Evolutionary conservation across 2,329 filamentous ascomycete genomes (phyloP).

Genomic region (Fusarium drepaniforme): DNA sequence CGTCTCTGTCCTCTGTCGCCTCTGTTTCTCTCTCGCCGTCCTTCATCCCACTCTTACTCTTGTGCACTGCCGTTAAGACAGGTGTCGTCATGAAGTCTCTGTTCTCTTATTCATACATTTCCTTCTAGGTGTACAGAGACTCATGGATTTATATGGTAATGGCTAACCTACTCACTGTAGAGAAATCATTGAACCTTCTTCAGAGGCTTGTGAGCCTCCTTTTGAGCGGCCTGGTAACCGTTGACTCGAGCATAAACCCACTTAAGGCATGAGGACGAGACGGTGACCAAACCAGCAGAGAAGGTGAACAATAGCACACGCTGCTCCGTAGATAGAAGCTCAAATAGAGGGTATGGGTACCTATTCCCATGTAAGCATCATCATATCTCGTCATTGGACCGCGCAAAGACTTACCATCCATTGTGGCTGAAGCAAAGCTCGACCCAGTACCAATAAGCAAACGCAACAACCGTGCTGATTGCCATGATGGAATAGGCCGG

Average conservation of each 20-base stretch:
- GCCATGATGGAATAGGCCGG: conserved; percentile 69
- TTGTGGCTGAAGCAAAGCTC: conserved; percentile 78
- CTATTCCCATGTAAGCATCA: conserved; percentile 52
- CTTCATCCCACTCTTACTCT: not conserved
- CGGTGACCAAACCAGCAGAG: conserved; percentile 79
- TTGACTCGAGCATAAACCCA: conserved; percentile 77
- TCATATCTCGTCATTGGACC: not conserved
- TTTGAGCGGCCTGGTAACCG: conserved; percentile 58
- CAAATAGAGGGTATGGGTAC: conserved; percentile 91
- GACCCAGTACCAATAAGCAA: conserved; percentile 82
- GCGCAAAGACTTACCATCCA: conserved; percentile 63
- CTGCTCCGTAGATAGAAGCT: conserved; percentile 72
- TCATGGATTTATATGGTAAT: not conserved
- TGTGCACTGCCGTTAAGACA: not conserved
- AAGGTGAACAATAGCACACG: conserved; percentile 76
- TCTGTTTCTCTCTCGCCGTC: not conserved
- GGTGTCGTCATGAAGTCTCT: not conserved
- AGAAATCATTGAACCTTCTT: conserved; percentile 47
- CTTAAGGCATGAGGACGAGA: conserved; percentile 76
- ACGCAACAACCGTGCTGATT: conserved; percentile 69
- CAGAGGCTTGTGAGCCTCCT: conserved; percentile 45
- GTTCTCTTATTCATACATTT: not conserved
- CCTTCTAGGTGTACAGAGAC: too few species aligned
- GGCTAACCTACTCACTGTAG: not conserved
- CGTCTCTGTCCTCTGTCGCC: not conserved